phyloP scores from a whole-genome alignment of 176 grass and related monocot genomes.

The Phyllostachys edulis region DNA sequence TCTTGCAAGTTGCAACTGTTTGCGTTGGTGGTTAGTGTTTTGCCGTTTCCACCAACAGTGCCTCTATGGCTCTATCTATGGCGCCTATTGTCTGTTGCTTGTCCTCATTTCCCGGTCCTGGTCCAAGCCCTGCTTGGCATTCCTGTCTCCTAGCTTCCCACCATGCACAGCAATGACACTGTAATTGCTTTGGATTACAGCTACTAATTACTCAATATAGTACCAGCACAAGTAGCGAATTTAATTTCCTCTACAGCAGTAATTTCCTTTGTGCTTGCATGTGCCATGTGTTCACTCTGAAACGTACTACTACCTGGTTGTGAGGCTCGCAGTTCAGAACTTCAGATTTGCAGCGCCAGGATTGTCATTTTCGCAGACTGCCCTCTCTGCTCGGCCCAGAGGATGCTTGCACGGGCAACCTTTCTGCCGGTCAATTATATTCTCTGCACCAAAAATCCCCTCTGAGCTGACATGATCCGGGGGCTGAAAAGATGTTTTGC shows the following conservation, averaged over 20 bases:
- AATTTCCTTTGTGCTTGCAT: background rate
- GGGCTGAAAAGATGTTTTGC: background rate
- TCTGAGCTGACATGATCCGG: slow-evolving; percentile 22
- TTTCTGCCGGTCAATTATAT: slow-evolving; percentile 22
- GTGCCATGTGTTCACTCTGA: background rate
- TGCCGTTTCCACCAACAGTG: background rate
- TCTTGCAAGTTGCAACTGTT: background rate
- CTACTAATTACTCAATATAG: background rate
- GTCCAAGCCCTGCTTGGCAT: background rate
- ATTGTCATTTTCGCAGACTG: background rate
- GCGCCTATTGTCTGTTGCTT: background rate
- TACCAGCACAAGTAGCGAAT: background rate
- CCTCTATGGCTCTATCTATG: background rate
- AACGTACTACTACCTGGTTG: background rate
- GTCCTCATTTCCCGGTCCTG: background rate
- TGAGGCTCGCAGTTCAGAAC: background rate
- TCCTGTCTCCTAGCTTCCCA: background rate
- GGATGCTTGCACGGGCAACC: slow-evolving; percentile 18
- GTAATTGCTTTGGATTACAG: background rate
- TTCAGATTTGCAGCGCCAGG: background rate
- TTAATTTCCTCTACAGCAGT: background rate
- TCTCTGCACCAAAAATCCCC: background rate
- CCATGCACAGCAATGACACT: background rate
- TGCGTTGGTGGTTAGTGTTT: background rate
- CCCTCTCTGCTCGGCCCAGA: background rate